Evolutionary conservation across 1,139 yeast genomes (phyloP).

Genomic region (Kodamaea alishanica): DNA sequence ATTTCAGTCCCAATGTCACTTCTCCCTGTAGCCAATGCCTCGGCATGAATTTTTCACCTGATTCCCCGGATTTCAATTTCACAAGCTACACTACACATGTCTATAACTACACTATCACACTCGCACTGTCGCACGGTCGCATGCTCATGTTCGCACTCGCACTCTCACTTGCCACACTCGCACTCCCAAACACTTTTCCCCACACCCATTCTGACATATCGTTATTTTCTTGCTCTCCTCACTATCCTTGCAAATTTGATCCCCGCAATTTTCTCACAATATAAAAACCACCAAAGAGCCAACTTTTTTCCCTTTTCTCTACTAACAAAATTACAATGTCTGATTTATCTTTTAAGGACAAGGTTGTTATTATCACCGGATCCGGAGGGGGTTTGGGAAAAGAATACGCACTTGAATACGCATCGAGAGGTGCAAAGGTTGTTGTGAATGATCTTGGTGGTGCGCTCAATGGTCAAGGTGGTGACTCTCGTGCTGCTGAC

Average conservation of each 20-base stretch:
- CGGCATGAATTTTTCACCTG: no score
- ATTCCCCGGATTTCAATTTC: no score
- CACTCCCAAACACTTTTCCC: slow-evolving; percentile 3
- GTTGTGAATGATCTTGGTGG: slow-evolving; percentile 96
- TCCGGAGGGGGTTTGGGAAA: slow-evolving; percentile 97
- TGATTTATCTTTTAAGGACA: slow-evolving; percentile 57
- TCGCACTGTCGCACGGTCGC: no score
- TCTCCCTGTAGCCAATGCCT: no score
- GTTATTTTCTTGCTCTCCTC: no score
- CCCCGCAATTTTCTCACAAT: slow-evolving; percentile 9
- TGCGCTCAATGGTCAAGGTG: slow-evolving; percentile 67
- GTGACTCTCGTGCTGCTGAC: slow-evolving; percentile 73
- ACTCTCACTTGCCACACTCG: slow-evolving; percentile 1
- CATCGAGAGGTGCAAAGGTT: slow-evolving; percentile 84
- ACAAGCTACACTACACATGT: no score
- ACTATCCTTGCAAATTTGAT: no score
- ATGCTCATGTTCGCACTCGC: no score
- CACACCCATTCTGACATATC: no score
- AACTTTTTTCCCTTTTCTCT: background rate
- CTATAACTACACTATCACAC: no score
- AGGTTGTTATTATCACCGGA: slow-evolving; percentile 90
- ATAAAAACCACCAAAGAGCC: slow-evolving; percentile 2
- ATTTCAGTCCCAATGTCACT: no score
- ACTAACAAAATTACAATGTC: slow-evolving; percentile 21
- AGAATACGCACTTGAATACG: slow-evolving; percentile 83